Evolutionary conservation across 2,329 filamentous ascomycete species (phyloP), one percentile per base, ranked within the genome.

Genomic region (Neopestalotiopsis rosae): DNA sequence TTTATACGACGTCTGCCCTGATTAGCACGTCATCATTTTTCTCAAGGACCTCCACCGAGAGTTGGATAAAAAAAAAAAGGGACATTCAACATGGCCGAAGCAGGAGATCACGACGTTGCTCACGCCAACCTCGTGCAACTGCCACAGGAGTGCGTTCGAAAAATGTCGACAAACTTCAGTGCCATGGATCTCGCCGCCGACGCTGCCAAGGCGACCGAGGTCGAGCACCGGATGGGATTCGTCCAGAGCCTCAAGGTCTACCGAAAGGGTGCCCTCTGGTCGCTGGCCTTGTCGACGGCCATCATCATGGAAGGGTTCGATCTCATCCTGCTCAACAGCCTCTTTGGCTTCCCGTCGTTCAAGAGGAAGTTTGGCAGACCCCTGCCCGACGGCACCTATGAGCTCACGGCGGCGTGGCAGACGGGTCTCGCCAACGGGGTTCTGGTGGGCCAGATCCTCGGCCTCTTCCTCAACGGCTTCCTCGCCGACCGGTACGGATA

Each of bases 221-320:
- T 77, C 56, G 77, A 79, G 38, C 76, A 79, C 62, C 69, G 73
- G 38, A 76, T 77, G 71, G 77, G 76, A 3, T 65, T 77, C 12
- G 20, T 70, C 5, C 74, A 78, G 57, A 76, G 74, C 14, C 42
- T 79, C 61, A 70, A 69, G 34, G 73, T 77, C 69, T 78, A 78
- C 68, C 76, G 76, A 24, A 75, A 66, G 67, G 77, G 76, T 13
- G 75, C 73, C 12, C 70, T 78, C 65, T 79, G 76, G 76, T 79
- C 77, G 7, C 20, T 75, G 14, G 49, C 77, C 64, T 73, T 79
- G 49, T 79, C 77, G 1, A 75, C 77, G 74, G 73, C 76, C 7
- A 79, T 79, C 42, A 72, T 79, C 32, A 79, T 79, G 77, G 77
- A 79, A 74, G 77, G 77, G 73, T 65, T 78, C 58, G 77, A 79